Evolutionary conservation across 1,284 basidiomycete genomes (phyloP), one percentile per base, ranked within the genome.

Genomic region (Irpex rosettiformis): DNA sequence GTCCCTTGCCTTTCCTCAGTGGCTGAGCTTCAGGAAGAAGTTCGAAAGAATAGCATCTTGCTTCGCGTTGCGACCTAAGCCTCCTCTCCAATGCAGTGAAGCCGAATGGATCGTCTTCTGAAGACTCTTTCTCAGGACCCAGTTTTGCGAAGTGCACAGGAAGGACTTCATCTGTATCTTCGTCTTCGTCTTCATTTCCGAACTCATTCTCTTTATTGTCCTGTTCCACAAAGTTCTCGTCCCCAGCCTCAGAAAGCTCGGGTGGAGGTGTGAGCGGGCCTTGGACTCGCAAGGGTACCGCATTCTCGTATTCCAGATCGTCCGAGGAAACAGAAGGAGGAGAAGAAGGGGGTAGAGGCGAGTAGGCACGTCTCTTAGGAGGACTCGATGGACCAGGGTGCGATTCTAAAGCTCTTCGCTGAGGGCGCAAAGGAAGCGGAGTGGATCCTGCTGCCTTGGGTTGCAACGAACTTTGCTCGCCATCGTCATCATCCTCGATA

Each of bases 21-120:
- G 54, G 56, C 28, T 25, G 55, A 18, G 37, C 48, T 42, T 25
- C 33, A 22, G 52, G 53, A 16, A 42, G 11, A 37, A 53, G 53
- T 10, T 45, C 47, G 22, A 47, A 33, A 13, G 28, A 27, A 37
- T 16, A 25, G 40, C 53, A 16, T n/a, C 47, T 29, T 48, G 53
- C 18, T 13, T 61, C 59, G 4, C 70, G 63, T 16, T 67, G 59
- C 2, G 62, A 66, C 64, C 75, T 77, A 51, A 79, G 56, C 21
- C 71, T 70, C 27, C 69, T 66, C 64, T 80, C 79, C 0, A 73
- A 70, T 6, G 75, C 77, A 18, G 78, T 62, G 25, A 79, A 73
- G 0, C 78, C 78, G 57, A 79, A 79, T 1, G 77, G 79, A 43
- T 80, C 79, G 33, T 70, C 66, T 18, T 52, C 53, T 0, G 63